Base-by-base conservation (phyloP, 345 rosid species). In the Limnanthes douglasii region DNA sequence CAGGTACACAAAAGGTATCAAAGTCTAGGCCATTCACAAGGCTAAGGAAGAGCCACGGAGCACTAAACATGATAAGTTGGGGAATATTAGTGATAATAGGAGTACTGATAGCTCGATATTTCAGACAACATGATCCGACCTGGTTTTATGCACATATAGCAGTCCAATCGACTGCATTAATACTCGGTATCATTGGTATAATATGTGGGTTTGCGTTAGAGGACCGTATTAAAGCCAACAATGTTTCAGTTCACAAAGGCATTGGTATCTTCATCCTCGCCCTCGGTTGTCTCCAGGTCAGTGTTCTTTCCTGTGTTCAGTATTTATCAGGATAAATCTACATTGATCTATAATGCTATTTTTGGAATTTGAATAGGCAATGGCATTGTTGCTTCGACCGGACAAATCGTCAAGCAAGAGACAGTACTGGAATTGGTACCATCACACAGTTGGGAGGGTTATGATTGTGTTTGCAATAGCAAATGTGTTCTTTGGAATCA, bases 361-460 rank as follows among this genome's bases (percentile, higher is more conserved):
- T 41, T 23, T 41, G n/a, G 20, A 10, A 20, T 13, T 24, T 8
- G 3, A 15, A 7, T 24, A 85, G 94, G 66, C 62, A 6, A 32
- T 59, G 68, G 81, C 95, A 13, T 8, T 79, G 33, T 54, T 88
- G 60, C 81, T 73, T 16, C 43, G 95, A 14, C 86, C 95, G 0
- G 59, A 37, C 10, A 68, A 59, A 53, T 31, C 54, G 31, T 67
- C 81, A 0, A 88, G 83, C 26, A 21, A 61, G 43, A 47, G 93
- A 20, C 68, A 48, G 21, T 83, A 65, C 26, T 83, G 95, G 95
- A 79, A 88, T 11, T 83, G 71, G 90, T 83, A 79, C 51, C 97
- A 83, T 22, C 55, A 75, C 15, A 57, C 34, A 5, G 50, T 60
- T 15, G 97, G 97, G 14, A 72, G 90, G 41, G 17, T 60, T 22